Base-by-base conservation (phyloP, 768 basidiomycete species). In the Cystoderma amianthinum region DNA sequence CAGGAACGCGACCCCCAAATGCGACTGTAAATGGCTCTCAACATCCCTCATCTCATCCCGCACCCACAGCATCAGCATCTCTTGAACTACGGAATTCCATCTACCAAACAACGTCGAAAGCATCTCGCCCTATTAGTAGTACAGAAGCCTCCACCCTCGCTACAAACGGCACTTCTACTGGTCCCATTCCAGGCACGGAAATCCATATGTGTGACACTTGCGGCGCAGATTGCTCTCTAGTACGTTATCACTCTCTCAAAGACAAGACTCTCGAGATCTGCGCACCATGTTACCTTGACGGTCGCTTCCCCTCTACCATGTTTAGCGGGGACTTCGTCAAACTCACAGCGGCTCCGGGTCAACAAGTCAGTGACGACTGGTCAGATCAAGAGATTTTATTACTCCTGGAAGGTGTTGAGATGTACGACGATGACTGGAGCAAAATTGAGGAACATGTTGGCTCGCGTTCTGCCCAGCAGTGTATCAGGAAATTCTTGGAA, bases 381-480 rank as follows among this genome's bases (percentile, higher is more conserved):
- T 72, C 80, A 1, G 94, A 96, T 56, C 85, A 93, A 57, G 96
- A 99, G 61, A 72, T 84, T 15, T 62, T 99, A 7, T 63, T 88
- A 5, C 69, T 99, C 3, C 72, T 99, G n/a, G 96, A 99, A 59
- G 96, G 84, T 12, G 78, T 99, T 32, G 96, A 99, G 63, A 96
- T 99, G 90, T 91, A 82, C 59, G 92, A 96, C 49, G 95, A 98
- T 54, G 95, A 97, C 54, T 99, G 95, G 95, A 80, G 80, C 16
- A 75, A 79, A 37, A 82, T 98, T 47, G 85, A 94, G 49, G 88
- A 92, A 50, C 94, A 98, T 57, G 93, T 99, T 36, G 87, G 85
- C 10, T 88, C 92, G 18, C 72, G 95, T 33, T 82, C 84, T 2
- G 84, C 91, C 17, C 94, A 98, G 53, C 91, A 96, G 59, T 98